A percentile compares a stretch with the other conserved stretches of the same genome.
Conservation (phyloP, 768 basidiomycete species). For the Naganishia randhawae region DNA sequence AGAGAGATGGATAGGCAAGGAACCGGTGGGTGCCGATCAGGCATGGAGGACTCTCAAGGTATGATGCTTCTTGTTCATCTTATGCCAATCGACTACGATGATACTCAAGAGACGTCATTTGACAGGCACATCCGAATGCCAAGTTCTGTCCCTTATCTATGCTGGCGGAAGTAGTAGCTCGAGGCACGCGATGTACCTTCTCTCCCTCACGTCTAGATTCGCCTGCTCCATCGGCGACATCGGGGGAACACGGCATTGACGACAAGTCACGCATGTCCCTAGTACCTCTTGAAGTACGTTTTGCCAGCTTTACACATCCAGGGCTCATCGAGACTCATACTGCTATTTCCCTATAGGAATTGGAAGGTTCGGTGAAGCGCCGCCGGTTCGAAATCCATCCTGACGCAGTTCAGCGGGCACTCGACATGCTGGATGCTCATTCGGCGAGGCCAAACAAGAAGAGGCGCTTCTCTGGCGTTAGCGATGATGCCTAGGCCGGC, state of each 20-base stretch:
- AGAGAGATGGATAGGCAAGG: conserved; percentile 18
- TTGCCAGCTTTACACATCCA: neutral
- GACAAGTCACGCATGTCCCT: neutral
- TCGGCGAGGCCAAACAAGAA: conserved; percentile 28
- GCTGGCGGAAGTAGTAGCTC: conserved; percentile 48
- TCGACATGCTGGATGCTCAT: conserved; percentile 41
- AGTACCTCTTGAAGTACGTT: conserved; percentile 9
- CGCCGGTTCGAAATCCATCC: conserved; percentile 41
- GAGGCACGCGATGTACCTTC: conserved; percentile 36
- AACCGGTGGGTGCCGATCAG: conserved; percentile 39
- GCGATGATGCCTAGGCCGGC: neutral
- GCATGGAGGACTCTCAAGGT: conserved; percentile 50
- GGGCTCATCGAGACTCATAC: neutral
- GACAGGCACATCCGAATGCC: conserved; percentile 47
- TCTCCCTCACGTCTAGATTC: conserved; percentile 10
- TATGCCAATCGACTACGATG: neutral
- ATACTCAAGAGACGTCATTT: neutral
- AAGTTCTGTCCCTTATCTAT: conserved; percentile 42
- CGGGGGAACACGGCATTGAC: neutral
- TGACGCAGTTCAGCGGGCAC: conserved; percentile 41
- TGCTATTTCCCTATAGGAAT: neutral
- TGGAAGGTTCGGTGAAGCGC: conserved; percentile 30
- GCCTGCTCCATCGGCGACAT: neutral
- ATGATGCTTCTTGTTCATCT: neutral
- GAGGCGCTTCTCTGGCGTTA: conserved; percentile 22